Percentiles rank a stretch among this genome's conserved stretches.
Evolutionary conservation across 805 yeast species (phyloP).

Genomic region (Monosporozyma aerobia): DNA sequence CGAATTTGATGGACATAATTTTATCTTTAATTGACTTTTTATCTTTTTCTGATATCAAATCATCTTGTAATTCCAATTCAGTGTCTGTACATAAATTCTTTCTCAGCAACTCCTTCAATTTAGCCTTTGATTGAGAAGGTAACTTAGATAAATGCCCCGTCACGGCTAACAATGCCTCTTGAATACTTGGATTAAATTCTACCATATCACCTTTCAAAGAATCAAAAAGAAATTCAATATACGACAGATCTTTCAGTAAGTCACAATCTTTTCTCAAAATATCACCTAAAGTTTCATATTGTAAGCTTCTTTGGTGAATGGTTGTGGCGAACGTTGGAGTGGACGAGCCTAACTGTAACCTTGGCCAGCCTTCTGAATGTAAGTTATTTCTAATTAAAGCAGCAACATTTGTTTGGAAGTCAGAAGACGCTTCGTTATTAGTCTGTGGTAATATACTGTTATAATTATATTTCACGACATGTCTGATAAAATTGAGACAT

Average conservation of each 20-base stretch:
- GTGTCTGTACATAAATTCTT: conserved; percentile 31
- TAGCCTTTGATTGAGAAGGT: conserved; percentile 31
- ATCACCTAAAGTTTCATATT: conserved; percentile 73
- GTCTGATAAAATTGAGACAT: conserved; percentile 55
- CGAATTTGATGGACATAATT: conserved; percentile 46
- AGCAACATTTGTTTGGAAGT: conserved; percentile 33
- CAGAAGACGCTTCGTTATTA: conserved; percentile 8
- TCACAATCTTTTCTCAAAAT: conserved; percentile 42
- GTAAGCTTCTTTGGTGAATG: conserved; percentile 45
- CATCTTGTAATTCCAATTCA: conserved; percentile 3
- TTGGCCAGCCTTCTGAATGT: conserved; percentile 54
- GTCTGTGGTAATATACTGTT: conserved; percentile 9
- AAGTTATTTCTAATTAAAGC: conserved; percentile 44
- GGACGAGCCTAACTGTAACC: conserved; percentile 27
- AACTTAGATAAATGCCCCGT: conserved; percentile 40
- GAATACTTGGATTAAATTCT: conserved; percentile 59
- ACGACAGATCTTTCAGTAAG: conserved; percentile 38
- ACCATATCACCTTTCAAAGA: conserved; percentile 55
- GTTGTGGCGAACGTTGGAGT: conserved; percentile 33
- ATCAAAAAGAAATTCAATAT: conserved; percentile 58
- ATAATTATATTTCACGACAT: conserved; percentile 38
- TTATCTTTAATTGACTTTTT: conserved; percentile 16
- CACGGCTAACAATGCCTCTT: conserved; percentile 57
- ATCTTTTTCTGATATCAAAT: background rate
- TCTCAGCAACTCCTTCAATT: conserved; percentile 34